A percentile compares a stretch with the other conserved stretches of the same genome.
Evolutionary conservation across 2,329 filamentous ascomycete species (phyloP).

Genomic region (Domatiomyces catenatus): DNA sequence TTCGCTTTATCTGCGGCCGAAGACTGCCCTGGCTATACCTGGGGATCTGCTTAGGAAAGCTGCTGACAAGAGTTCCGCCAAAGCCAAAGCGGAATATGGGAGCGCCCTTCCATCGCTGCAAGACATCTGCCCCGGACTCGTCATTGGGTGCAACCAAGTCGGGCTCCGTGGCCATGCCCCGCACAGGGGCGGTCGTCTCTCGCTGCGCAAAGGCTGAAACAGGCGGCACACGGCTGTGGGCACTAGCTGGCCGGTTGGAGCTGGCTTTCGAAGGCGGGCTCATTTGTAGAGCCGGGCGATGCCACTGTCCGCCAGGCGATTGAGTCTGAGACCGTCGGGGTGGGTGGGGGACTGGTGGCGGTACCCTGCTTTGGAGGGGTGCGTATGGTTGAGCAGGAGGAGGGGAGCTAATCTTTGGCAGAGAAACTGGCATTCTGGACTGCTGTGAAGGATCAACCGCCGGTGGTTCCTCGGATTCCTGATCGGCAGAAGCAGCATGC

Average conservation of each 20-base stretch:
- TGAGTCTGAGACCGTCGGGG: conserved; percentile 41
- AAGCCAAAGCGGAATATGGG: conserved; percentile 81
- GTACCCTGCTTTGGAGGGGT: conserved; percentile 24
- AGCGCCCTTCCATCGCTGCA: conserved; percentile 80
- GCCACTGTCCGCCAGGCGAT: conserved; percentile 41
- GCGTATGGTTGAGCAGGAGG: conserved; percentile 19
- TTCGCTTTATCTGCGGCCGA: conserved; percentile 63
- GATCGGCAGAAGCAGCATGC: conserved; percentile 20
- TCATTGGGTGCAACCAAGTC: conserved; percentile 42
- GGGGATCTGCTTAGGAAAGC: conserved; percentile 77
- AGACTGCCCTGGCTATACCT: conserved; percentile 63
- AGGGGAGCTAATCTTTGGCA: conserved; percentile 13
- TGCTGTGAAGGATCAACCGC: conserved; percentile 1
- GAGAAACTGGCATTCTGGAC: conserved; percentile 3
- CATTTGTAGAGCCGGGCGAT: conserved; percentile 30
- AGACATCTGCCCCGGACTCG: conserved; percentile 49
- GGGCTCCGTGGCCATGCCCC: conserved; percentile 34
- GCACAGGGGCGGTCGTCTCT: conserved; percentile 19
- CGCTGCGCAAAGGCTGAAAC: conserved; percentile 2
- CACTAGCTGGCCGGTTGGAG: conserved; percentile 36
- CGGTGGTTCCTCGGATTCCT: neutral
- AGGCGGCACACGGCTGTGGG: conserved; percentile 31
- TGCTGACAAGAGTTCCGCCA: conserved; percentile 65
- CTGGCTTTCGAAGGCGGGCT: neutral
- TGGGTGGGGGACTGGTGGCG: conserved; percentile 17